These are phyloP conservation scores for Globisporangium heterothallicum DNA, from an alignment of 352 stramenopile species.

Conservation along the genomic window DNA sequence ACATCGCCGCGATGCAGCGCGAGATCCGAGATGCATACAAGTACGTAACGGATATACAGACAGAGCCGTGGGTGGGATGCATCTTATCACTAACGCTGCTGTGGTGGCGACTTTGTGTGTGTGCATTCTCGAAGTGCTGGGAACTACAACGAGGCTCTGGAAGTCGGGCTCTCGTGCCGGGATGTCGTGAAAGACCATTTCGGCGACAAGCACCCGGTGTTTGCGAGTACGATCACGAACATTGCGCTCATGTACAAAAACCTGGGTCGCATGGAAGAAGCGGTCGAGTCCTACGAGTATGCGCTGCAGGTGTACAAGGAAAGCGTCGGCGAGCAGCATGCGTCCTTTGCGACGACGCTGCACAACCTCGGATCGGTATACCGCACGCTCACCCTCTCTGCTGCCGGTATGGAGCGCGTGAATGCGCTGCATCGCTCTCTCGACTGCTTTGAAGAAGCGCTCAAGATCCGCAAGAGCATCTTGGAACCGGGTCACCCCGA, in stretches of 20 bases:
- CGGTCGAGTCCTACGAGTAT: constrained; percentile 77
- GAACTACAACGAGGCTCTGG: constrained; percentile 58
- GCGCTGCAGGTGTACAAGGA: constrained; percentile 78
- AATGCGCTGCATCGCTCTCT: constrained; percentile 54
- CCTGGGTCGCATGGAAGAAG: constrained; percentile 63
- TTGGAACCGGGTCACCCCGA: constrained; percentile 72
- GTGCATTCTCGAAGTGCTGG: constrained; percentile 30
- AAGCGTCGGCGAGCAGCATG: constrained; percentile 72
- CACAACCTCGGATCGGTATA: constrained; percentile 81
- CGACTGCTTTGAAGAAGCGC: constrained; percentile 75
- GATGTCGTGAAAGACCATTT: constrained; percentile 72
- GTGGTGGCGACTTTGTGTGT: background rate
- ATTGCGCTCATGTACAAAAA: constrained; percentile 89
- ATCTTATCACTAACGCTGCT: too few relatives aligned
- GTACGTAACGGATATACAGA: constrained; percentile 23
- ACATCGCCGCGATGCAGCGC: constrained; percentile 77
- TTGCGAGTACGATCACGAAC: constrained; percentile 81
- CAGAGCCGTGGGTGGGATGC: too few relatives aligned
- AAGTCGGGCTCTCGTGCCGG: constrained; percentile 60
- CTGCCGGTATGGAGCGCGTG: constrained; percentile 66
- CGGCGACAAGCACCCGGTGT: constrained; percentile 72
- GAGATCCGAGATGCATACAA: constrained; percentile 81
- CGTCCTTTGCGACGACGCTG: constrained; percentile 79
- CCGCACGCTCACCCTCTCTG: constrained; percentile 46
- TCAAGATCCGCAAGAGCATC: constrained; percentile 66